These are phyloP conservation scores for Syzygium jambos DNA, from an alignment of 345 rosid species.

Conservation along the genomic window DNA sequence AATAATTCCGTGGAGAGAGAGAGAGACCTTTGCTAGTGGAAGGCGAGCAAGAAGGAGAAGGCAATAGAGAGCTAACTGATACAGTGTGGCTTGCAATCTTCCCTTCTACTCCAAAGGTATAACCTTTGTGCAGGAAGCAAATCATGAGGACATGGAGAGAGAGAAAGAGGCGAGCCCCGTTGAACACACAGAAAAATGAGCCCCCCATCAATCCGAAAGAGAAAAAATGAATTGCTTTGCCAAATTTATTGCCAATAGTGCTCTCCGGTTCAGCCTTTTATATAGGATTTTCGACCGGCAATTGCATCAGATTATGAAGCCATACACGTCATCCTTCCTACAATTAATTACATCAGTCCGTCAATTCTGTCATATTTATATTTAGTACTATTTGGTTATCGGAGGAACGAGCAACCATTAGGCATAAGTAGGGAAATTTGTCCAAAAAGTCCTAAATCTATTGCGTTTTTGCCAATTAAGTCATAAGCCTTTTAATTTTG, in stretches of 20 bases:
- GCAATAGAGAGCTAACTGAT: not conserved
- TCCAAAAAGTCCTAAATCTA: too few species aligned
- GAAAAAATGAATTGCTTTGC: not conserved
- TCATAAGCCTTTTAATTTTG: too few species aligned
- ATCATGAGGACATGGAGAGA: not conserved
- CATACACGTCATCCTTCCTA: not conserved
- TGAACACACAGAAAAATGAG: not conserved
- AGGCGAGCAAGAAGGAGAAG: not conserved
- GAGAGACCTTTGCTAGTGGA: not conserved
- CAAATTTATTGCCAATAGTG: not conserved
- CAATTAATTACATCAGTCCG: not conserved
- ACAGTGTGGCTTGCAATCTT: not conserved
- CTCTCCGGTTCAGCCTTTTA: not conserved
- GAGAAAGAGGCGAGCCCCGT: not conserved
- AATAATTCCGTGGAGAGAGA: not conserved
- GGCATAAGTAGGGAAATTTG: too few species aligned
- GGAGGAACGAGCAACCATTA: too few species aligned
- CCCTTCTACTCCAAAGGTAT: not conserved
- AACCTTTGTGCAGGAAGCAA: not conserved
- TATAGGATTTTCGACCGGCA: not conserved
- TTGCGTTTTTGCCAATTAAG: too few species aligned
- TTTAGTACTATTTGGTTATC: not conserved
- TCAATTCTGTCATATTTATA: not conserved
- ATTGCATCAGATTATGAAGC: fast-evolving
- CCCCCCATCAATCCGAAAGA: not conserved